These are phyloP conservation scores for Cystofilobasidium macerans DNA, from an alignment of 768 basidiomycete genomes.

Conservation along the genomic window DNA sequence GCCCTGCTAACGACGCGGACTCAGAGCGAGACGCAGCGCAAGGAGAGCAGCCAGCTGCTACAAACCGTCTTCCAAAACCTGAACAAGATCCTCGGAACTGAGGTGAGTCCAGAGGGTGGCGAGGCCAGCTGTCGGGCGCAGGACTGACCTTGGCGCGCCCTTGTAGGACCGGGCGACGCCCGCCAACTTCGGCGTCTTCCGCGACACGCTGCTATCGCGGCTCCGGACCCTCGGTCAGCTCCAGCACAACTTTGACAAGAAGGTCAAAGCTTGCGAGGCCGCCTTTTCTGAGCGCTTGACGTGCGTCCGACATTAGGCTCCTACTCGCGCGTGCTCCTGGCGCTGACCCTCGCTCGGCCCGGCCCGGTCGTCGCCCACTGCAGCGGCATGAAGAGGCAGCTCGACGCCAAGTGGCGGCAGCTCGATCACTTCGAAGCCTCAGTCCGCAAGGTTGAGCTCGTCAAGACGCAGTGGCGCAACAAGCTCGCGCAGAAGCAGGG, in stretches of 20 bases:
- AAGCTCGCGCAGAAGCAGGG: conserved; percentile 73
- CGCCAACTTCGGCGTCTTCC: conserved; percentile 85
- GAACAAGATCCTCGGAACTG: conserved; percentile 71
- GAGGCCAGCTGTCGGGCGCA: no score
- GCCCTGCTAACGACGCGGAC: conserved; percentile 58
- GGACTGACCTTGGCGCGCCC: no score
- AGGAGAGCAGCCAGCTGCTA: conserved; percentile 81
- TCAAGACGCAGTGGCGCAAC: conserved; percentile 70
- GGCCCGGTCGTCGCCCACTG: background rate
- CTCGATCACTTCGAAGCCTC: conserved; percentile 84
- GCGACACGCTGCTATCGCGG: conserved; percentile 81
- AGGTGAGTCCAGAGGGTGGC: no score
- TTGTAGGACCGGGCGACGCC: conserved; percentile 35
- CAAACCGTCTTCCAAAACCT: conserved; percentile 89
- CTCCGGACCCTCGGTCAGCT: conserved; percentile 76
- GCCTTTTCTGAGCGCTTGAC: conserved; percentile 58
- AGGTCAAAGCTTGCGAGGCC: conserved; percentile 64
- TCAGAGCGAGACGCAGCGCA: conserved; percentile 81
- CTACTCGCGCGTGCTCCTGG: background rate
- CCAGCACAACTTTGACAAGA: conserved; percentile 73
- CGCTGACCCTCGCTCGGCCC: background rate
- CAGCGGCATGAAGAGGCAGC: conserved; percentile 66
- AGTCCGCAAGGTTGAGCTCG: conserved; percentile 67
- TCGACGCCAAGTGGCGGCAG: conserved; percentile 79
- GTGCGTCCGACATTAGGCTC: conserved; percentile 33